Evolutionary conservation across 2,329 filamentous ascomycete species (phyloP).

Genomic region (Madurella fahalii): DNA sequence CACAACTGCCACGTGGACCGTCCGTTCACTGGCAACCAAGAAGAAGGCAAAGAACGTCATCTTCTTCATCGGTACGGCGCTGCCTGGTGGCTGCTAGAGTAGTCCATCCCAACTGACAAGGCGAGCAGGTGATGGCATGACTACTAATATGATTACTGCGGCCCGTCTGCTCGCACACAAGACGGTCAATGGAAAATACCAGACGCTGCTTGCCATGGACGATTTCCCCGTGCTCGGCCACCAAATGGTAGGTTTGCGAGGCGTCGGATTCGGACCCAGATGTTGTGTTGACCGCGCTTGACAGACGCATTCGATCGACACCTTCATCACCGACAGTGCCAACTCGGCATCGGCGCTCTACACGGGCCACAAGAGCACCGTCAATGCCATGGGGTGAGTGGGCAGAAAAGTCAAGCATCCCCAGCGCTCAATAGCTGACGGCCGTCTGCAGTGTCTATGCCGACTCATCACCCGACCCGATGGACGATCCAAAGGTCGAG

Average conservation of each 20-base stretch:
- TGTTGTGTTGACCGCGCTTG: background rate
- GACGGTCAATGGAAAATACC: slow-evolving; percentile 79
- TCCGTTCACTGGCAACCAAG: slow-evolving; percentile 64
- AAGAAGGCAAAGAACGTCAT: slow-evolving; percentile 82
- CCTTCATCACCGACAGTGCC: slow-evolving; percentile 81
- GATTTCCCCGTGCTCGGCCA: slow-evolving; percentile 82
- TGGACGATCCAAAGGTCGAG: slow-evolving; percentile 84
- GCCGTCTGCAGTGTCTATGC: slow-evolving; percentile 56
- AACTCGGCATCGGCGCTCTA: slow-evolving; percentile 81
- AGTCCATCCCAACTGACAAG: background rate
- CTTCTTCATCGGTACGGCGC: slow-evolving; percentile 68
- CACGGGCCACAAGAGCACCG: slow-evolving; percentile 76
- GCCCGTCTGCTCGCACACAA: slow-evolving; percentile 78
- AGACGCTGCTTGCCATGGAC: slow-evolving; percentile 71
- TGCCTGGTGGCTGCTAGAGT: slow-evolving; percentile 33
- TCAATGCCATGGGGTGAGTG: slow-evolving; percentile 68
- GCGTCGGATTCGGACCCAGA: background rate
- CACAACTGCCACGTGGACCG: slow-evolving; percentile 72
- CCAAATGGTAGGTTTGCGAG: slow-evolving; percentile 58
- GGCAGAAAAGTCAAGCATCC: background rate
- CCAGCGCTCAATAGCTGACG: background rate
- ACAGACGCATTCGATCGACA: slow-evolving; percentile 74
- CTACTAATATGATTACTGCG: slow-evolving; percentile 75
- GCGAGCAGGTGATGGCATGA: slow-evolving; percentile 53
- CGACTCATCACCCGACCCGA: slow-evolving; percentile 67